phyloP scores from a whole-genome alignment of 441 rosid genomes.

The Gossypium gossypioides region DNA sequence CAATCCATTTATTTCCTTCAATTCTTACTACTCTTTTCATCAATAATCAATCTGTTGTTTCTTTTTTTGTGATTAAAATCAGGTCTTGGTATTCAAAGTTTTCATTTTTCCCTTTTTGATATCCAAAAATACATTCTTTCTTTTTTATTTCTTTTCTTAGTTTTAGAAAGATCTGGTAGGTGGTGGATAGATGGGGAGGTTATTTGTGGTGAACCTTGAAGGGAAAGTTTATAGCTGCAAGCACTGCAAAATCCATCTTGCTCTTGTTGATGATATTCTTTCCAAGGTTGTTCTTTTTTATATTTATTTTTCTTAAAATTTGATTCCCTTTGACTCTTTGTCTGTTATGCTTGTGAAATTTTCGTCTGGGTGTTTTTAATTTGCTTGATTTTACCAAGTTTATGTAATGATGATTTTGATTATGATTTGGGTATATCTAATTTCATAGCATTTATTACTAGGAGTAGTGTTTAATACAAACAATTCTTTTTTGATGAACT shows the following conservation, averaged over 20 bases:
- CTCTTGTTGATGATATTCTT: conserved; percentile 58
- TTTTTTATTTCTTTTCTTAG: background rate
- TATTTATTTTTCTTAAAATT: background rate
- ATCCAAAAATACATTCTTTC: background rate
- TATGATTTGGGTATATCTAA: background rate
- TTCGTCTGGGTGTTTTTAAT: background rate
- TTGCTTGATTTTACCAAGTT: background rate
- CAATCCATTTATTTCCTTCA: background rate
- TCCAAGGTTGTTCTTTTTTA: conserved; percentile 54
- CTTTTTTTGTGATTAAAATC: background rate
- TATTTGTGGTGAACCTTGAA: conserved; percentile 75
- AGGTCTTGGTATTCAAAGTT: background rate
- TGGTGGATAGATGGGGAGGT: conserved; percentile 63
- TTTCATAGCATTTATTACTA: background rate
- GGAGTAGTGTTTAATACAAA: background rate
- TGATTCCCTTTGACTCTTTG: background rate
- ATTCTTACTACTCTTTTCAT: background rate
- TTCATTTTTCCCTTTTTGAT: background rate
- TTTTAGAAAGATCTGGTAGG: conserved; percentile 16
- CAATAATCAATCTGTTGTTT: background rate
- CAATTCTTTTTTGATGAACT: background rate
- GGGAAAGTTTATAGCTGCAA: conserved; percentile 88
- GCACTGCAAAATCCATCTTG: conserved; percentile 90
- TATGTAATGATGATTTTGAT: conserved; percentile 4
- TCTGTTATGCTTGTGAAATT: background rate